Conservation (phyloP, 768 basidiomycete species). For the Sporobolomyces pararoseus region DNA sequence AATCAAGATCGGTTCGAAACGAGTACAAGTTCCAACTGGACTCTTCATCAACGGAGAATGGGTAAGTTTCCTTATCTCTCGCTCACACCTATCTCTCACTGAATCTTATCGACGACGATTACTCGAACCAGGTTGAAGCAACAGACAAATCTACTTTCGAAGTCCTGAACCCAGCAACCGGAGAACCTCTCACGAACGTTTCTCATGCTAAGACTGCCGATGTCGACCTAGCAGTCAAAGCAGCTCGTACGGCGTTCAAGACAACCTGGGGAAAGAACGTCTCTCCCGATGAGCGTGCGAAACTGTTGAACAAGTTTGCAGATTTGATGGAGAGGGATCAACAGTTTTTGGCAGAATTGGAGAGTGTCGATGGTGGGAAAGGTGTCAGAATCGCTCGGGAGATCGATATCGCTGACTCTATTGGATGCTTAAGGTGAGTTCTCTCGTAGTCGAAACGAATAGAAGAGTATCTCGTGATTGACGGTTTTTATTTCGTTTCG, state of each 20-base stretch:
- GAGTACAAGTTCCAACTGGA: conserved; percentile 62
- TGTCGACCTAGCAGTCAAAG: conserved; percentile 46
- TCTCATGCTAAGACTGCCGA: conserved; percentile 56
- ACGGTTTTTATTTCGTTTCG: background rate
- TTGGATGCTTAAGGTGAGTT: conserved; percentile 47
- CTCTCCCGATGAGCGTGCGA: conserved; percentile 47
- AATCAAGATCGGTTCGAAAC: conserved; percentile 18
- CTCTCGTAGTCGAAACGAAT: background rate
- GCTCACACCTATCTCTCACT: background rate
- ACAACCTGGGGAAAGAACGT: conserved; percentile 51
- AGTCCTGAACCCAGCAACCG: conserved; percentile 76
- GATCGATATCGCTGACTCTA: conserved; percentile 48
- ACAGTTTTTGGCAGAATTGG: conserved; percentile 48
- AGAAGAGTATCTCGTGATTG: background rate
- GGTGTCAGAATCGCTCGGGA: conserved; percentile 48
- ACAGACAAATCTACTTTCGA: conserved; percentile 24
- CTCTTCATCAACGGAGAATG: conserved; percentile 91
- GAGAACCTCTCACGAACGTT: conserved; percentile 66
- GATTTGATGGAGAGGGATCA: conserved; percentile 47
- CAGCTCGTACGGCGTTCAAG: conserved; percentile 51
- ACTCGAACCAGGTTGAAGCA: conserved; percentile 6
- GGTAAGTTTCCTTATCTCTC: conserved; percentile 49
- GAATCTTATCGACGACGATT: background rate
- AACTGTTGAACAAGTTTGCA: conserved; percentile 41
- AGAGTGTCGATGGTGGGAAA: conserved; percentile 49